Conservation (phyloP, 2,329 filamentous ascomycete species). For the Podosphaera fusca region DNA sequence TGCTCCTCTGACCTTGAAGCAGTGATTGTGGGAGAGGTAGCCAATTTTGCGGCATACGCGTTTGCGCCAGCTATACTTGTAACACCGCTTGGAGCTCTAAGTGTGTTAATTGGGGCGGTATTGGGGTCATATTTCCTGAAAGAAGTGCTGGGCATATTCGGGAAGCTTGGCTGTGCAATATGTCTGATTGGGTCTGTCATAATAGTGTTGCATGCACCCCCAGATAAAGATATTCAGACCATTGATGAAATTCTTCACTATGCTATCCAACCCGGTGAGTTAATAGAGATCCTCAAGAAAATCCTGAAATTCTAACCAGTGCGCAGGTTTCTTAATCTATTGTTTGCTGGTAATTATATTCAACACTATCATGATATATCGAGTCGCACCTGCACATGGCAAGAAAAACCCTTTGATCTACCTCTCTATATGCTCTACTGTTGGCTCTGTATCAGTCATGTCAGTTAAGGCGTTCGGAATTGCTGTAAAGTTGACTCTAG, state of each 20-base stretch:
- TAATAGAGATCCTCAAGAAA: not conserved
- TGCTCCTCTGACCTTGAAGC: slow-evolving; percentile 11
- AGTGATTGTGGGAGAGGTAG: slow-evolving; percentile 86
- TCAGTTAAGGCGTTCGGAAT: slow-evolving; percentile 97
- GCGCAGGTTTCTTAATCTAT: slow-evolving; percentile 68
- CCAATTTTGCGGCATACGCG: slow-evolving; percentile 94
- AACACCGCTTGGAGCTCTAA: slow-evolving; percentile 78
- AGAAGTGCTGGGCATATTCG: slow-evolving; percentile 72
- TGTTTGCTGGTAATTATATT: slow-evolving; percentile 60
- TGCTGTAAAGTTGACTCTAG: slow-evolving; percentile 82
- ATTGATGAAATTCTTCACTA: slow-evolving; percentile 82
- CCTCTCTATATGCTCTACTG: slow-evolving; percentile 91
- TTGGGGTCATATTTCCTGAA: slow-evolving; percentile 84
- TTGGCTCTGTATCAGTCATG: slow-evolving; percentile 96
- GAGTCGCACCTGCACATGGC: slow-evolving; percentile 67
- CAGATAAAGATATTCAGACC: slow-evolving; percentile 73
- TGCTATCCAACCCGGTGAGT: slow-evolving; percentile 70
- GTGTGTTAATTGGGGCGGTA: slow-evolving; percentile 84
- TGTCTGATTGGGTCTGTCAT: slow-evolving; percentile 92
- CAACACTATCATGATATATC: slow-evolving; percentile 88
- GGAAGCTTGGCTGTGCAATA: slow-evolving; percentile 85
- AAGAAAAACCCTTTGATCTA: slow-evolving; percentile 93
- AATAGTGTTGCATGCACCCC: slow-evolving; percentile 89
- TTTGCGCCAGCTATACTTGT: slow-evolving; percentile 98
- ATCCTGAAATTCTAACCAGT: slow-evolving; percentile 1